Evolutionary conservation across 2,329 filamentous ascomycete genomes (phyloP), one percentile per base, ranked within the genome.

Genomic region (Pseudogymnoascus verrucosus): DNA sequence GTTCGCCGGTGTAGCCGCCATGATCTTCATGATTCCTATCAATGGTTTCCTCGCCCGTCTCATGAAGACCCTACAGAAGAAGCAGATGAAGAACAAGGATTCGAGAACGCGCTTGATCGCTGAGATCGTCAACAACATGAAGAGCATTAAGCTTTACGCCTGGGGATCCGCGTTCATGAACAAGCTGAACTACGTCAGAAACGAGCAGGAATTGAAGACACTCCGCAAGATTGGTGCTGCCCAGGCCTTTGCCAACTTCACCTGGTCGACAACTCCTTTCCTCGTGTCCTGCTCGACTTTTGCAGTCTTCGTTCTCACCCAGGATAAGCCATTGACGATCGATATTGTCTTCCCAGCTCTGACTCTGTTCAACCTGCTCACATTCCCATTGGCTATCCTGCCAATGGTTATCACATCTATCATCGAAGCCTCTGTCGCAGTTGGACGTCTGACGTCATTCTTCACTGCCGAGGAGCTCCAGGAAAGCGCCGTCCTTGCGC

Each of bases 1-100:
- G 91, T 87, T 99, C 75, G 92, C 95, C 36, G 95, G 95, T 71
- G 89, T 99, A 61, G 93, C 83, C 62, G 91, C 93, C 64, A 99
- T 99, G 96, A 83, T 99, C 66, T 77, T 97, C 70, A 98, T 98
- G 93, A 93, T 99, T 75, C 95, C 95, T 0, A 80, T 98, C 69
- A 98, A 99, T 74, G 93, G 93, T 60, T 80, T 95, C 66, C 95
- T 98, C 73, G 93, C 95, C 23, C 85, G 89, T 64, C 82, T 96
- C 70, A 97, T 97, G 90, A 97, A 96, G 79, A 91, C 84, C 47
- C 79, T 99, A 70, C 96, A 99, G 74, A 96, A 98, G 77, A 82
- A 87, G 68, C 95, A 99, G 78, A 99, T 99, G 95, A 96, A 96
- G 80, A 98, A 98, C 79, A 99, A 99, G 78, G 95, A 99, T 72